phyloP scores from a whole-genome alignment of 73 alveolate genomes.

The Paramecium sonneborni region DNA sequence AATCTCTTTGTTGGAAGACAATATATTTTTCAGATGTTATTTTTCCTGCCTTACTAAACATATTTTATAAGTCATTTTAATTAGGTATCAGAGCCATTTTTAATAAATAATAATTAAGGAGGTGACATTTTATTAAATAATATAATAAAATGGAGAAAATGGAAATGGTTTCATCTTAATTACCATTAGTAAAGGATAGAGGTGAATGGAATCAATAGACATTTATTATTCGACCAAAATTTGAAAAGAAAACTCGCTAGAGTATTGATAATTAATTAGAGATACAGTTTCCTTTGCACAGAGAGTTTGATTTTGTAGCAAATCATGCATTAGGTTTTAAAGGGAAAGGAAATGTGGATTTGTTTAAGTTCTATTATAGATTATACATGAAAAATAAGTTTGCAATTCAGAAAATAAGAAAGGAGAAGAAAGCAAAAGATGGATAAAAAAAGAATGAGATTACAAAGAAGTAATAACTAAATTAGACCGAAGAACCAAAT shows the following conservation, averaged over 20 bases:
- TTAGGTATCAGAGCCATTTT: neutral
- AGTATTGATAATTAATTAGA: neutral
- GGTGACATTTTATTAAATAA: neutral
- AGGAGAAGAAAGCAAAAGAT: neutral
- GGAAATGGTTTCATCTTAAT: neutral
- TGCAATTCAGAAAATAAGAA: conserved; percentile 15
- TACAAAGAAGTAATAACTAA: neutral
- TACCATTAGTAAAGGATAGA: neutral
- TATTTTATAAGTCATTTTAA: neutral
- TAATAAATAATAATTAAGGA: neutral
- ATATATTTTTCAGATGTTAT: conserved; percentile 12
- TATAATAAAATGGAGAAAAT: neutral
- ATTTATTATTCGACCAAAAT: neutral
- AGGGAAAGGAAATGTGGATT: neutral
- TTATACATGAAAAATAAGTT: neutral
- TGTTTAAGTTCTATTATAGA: conserved; percentile 20
- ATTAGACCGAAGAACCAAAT: conserved; percentile 37
- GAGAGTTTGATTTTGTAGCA: neutral
- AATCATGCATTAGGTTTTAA: conserved; percentile 32
- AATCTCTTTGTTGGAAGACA: conserved; percentile 49
- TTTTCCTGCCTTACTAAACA: neutral
- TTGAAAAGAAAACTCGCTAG: neutral
- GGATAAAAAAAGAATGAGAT: neutral
- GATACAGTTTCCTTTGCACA: neutral
- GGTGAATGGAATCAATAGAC: conserved; percentile 10